These are phyloP conservation scores for Persicaria maculosa DNA, from an alignment of 148 eudicot genomes.

Conservation along the genomic window DNA sequence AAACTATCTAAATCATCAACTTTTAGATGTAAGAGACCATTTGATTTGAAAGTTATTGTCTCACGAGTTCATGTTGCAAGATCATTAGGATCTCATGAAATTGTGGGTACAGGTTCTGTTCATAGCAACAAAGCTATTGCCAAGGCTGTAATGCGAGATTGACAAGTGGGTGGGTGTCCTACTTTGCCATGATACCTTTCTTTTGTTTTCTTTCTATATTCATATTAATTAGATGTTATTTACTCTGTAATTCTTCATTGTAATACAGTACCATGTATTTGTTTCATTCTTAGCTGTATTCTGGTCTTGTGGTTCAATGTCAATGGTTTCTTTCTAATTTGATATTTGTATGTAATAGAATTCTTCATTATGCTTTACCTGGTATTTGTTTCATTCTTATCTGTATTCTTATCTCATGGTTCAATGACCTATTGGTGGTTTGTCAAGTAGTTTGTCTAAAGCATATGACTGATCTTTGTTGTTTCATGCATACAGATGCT, in stretches of 20 bases:
- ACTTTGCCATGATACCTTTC: background rate
- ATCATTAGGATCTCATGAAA: too few species aligned
- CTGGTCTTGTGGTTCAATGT: background rate
- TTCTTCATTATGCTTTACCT: background rate
- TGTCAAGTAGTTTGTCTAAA: background rate
- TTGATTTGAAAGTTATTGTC: too few species aligned
- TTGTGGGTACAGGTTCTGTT: background rate
- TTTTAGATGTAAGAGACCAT: too few species aligned
- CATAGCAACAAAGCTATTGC: background rate
- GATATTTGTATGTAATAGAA: background rate
- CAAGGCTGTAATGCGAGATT: background rate
- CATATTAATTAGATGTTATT: background rate
- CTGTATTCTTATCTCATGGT: background rate
- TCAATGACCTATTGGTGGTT: conserved; percentile 3
- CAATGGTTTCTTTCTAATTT: too few species aligned
- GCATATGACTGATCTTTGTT: background rate
- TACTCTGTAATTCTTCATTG: background rate
- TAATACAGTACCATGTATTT: background rate
- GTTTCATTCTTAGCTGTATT: background rate
- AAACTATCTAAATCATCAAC: too few species aligned
- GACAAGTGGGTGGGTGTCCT: background rate
- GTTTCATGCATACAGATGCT: conserved; percentile 45
- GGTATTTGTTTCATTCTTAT: background rate
- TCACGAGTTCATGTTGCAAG: too few species aligned
- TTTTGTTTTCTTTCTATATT: background rate